phyloP scores from a whole-genome alignment of 306 rosid genomes.

The Fragaria iinumae region DNA sequence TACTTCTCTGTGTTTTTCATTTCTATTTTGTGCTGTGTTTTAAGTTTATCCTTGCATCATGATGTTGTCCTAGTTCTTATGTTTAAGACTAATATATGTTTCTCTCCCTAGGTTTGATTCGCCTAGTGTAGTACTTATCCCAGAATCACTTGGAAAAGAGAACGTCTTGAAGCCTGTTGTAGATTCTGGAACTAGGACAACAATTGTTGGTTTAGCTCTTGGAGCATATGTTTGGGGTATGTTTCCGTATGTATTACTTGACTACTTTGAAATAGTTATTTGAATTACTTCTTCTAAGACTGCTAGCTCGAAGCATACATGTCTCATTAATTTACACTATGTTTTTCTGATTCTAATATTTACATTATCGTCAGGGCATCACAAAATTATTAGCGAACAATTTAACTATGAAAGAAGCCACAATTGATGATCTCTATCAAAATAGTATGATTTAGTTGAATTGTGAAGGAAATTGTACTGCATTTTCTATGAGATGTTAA shows the following conservation, averaged over 20 bases:
- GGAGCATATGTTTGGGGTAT: slow-evolving; percentile 78
- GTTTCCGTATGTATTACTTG: slow-evolving; percentile 27
- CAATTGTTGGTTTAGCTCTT: slow-evolving; percentile 85
- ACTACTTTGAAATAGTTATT: slow-evolving; percentile 18
- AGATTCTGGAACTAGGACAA: slow-evolving; percentile 93
- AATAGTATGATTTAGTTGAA: too few relatives aligned
- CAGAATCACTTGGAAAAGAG: slow-evolving; percentile 75
- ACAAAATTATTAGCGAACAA: too few relatives aligned
- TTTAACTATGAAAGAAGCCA: too few relatives aligned
- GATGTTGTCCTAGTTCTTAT: not conserved
- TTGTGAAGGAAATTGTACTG: too few relatives aligned
- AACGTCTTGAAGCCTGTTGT: slow-evolving; percentile 61
- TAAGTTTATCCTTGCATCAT: slow-evolving; percentile 9
- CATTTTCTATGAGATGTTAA: too few relatives aligned
- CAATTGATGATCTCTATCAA: too few relatives aligned
- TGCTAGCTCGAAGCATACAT: too few relatives aligned
- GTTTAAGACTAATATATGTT: slow-evolving; percentile 5
- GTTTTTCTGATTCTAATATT: too few relatives aligned
- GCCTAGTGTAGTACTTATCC: slow-evolving; percentile 64
- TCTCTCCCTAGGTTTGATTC: slow-evolving; percentile 57
- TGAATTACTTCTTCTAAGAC: not conserved
- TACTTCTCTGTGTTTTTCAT: not conserved
- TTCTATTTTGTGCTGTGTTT: not conserved
- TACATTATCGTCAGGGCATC: too few relatives aligned
- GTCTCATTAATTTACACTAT: too few relatives aligned